Evolutionary conservation across 768 basidiomycete species (phyloP).

Genomic region (Kwoniella pini): DNA sequence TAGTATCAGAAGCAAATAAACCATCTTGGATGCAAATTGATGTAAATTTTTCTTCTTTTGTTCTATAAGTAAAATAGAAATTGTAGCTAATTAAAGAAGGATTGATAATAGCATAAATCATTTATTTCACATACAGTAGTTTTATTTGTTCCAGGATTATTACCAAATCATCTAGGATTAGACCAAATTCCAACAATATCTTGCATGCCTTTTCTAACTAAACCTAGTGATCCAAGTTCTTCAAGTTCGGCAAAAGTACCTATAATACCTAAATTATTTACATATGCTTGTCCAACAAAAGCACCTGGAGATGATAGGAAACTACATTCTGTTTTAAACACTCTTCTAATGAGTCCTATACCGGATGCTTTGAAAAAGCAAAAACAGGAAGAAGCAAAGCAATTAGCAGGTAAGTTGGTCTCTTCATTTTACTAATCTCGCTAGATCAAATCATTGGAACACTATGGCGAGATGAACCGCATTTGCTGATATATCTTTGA

Average conservation of each 20-base stretch:
- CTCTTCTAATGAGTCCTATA: constrained; percentile 79
- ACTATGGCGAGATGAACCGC: not conserved
- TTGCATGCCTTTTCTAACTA: constrained; percentile 60
- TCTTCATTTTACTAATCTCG: not conserved
- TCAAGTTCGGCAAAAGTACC: constrained; percentile 59
- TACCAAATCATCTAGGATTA: constrained; percentile 66
- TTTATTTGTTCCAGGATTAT: constrained; percentile 83
- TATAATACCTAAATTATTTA: constrained; percentile 70
- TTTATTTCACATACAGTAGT: constrained; percentile 75
- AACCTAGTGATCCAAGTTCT: constrained; percentile 53
- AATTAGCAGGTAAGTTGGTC: constrained; percentile 50
- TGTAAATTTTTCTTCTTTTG: constrained; percentile 57
- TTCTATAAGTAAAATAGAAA: not conserved
- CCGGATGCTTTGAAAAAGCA: constrained; percentile 61
- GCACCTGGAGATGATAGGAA: constrained; percentile 84
- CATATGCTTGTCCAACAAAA: constrained; percentile 87
- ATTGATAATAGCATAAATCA: constrained; percentile 63
- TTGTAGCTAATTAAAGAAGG: not conserved
- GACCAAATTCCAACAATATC: constrained; percentile 63
- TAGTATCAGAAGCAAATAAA: constrained; percentile 77
- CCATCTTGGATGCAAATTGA: constrained; percentile 84
- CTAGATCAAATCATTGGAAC: not conserved
- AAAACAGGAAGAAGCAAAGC: constrained; percentile 56
- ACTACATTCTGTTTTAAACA: constrained; percentile 80
- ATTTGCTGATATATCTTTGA: constrained; percentile 60